Percentiles rank a stretch among this genome's conserved stretches.
These are phyloP conservation scores for Sphaerobolus stellatus DNA, from an alignment of 1,284 basidiomycete genomes.

Conservation along the genomic window DNA sequence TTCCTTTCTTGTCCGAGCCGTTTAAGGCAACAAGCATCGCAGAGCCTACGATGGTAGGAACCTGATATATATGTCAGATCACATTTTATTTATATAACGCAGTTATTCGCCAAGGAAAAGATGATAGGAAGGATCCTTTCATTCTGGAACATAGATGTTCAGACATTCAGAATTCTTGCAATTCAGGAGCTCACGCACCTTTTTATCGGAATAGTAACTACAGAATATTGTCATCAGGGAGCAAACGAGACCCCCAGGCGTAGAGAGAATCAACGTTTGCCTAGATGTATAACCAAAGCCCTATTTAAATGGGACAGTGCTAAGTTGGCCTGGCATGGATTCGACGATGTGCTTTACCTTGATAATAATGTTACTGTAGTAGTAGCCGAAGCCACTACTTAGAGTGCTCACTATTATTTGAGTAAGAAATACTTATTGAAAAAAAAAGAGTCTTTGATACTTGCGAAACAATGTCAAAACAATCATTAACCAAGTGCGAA, in stretches of 20 bases:
- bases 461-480: conserved; percentile 56
- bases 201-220: conserved; percentile 66
- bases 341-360: conserved; percentile 18
- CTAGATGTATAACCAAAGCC: conserved; percentile 43
- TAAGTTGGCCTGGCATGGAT: too few relatives aligned
- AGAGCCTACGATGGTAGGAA: conserved; percentile 62
- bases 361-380: conserved; percentile 54
- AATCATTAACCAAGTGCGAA: conserved; percentile 65
- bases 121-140: conserved; percentile 67
- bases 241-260: conserved; percentile 56
- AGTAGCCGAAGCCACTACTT: conserved; percentile 64
- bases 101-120: conserved; percentile 39
- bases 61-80: conserved; percentile 7
- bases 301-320: too few relatives aligned
- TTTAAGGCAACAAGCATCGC: conserved; percentile 62
- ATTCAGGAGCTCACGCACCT: conserved; percentile 33
- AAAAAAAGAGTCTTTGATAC: conserved; percentile 21
- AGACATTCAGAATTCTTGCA: background rate
- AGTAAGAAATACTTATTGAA: background rate
- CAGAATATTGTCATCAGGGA: conserved; percentile 50
- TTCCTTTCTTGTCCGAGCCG: conserved; percentile 49
- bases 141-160: conserved; percentile 34
- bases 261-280: conserved; percentile 61
- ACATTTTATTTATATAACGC: background rate
- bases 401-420: conserved; percentile 53